Evolutionary conservation across 2,329 filamentous ascomycete genomes (phyloP).

Genomic region (Onygenales sp.): DNA sequence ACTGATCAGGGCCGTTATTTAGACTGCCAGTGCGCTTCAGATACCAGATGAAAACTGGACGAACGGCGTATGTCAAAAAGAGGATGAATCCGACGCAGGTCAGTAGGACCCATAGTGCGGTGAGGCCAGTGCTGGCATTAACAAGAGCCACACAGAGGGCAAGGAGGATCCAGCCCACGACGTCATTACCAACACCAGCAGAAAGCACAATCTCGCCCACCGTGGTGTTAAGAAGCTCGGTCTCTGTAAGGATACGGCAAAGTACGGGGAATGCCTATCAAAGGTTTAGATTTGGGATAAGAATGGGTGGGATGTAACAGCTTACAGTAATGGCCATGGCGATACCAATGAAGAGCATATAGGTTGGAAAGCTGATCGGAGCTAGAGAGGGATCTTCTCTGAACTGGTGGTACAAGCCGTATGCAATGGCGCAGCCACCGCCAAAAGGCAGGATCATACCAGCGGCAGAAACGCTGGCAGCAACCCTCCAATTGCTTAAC

Average conservation of each 20-base stretch:
- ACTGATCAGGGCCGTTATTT: slow-evolving; percentile 79
- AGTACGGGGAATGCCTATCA: slow-evolving; percentile 68
- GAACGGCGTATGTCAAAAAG: slow-evolving; percentile 63
- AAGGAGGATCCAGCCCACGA: slow-evolving; percentile 81
- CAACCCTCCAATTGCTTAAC: slow-evolving; percentile 69
- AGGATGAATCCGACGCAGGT: slow-evolving; percentile 65
- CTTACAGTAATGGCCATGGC: slow-evolving; percentile 80
- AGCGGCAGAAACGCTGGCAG: slow-evolving; percentile 64
- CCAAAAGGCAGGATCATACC: slow-evolving; percentile 80
- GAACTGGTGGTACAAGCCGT: slow-evolving; percentile 71
- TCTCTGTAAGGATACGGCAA: slow-evolving; percentile 83
- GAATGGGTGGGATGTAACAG: background rate
- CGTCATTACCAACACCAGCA: slow-evolving; percentile 87
- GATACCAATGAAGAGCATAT: slow-evolving; percentile 77
- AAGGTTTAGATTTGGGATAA: background rate
- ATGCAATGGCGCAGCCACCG: slow-evolving; percentile 69
- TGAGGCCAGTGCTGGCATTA: slow-evolving; percentile 73
- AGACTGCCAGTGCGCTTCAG: slow-evolving; percentile 66
- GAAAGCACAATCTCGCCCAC: slow-evolving; percentile 69
- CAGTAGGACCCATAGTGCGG: slow-evolving; percentile 76
- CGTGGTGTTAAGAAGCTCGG: slow-evolving; percentile 59
- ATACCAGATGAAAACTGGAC: slow-evolving; percentile 65
- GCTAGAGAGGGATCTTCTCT: slow-evolving; percentile 45
- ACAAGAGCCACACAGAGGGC: slow-evolving; percentile 89
- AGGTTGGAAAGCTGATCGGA: slow-evolving; percentile 53